Evolutionary conservation across 2,329 filamentous ascomycete species (phyloP).

Genomic region (Aspergillus pseudotamarii): DNA sequence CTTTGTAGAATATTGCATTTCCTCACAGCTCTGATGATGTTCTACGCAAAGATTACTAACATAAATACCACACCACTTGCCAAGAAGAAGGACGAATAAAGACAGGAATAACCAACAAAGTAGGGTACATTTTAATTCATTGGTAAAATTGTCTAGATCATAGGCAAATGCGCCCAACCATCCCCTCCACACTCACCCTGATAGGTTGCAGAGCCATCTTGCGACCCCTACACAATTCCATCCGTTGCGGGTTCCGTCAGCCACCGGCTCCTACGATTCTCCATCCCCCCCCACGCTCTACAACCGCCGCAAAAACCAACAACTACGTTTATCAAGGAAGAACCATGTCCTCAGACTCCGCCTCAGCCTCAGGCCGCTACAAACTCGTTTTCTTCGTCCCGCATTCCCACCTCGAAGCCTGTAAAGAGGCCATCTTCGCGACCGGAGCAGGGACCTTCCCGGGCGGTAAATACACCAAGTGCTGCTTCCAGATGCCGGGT

Average conservation of each 20-base stretch:
- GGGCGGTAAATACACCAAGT: conserved; percentile 43
- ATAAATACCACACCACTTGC: background rate
- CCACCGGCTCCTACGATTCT: background rate
- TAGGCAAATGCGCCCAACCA: conserved; percentile 4
- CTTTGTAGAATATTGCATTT: background rate
- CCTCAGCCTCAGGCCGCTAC: conserved; percentile 33
- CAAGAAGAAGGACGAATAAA: background rate
- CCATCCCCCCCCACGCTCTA: background rate
- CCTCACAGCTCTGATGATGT: background rate
- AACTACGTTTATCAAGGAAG: background rate
- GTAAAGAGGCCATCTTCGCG: conserved; percentile 47
- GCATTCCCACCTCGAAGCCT: conserved; percentile 38
- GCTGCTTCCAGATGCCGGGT: conserved; percentile 44
- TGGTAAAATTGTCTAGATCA: background rate
- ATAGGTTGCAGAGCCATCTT: conserved; percentile 2
- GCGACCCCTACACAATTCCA: background rate
- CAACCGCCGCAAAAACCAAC: background rate
- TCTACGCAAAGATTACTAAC: conserved; percentile 2
- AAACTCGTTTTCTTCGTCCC: conserved; percentile 51
- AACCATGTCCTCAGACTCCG: conserved; percentile 26
- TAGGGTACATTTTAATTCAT: background rate
- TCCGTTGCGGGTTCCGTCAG: background rate
- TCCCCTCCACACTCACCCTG: background rate
- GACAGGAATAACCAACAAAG: background rate
- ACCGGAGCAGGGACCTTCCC: conserved; percentile 47